Conservation (phyloP, 1,284 basidiomycete genomes). For the Apiotrichum veenhuisii region DNA sequence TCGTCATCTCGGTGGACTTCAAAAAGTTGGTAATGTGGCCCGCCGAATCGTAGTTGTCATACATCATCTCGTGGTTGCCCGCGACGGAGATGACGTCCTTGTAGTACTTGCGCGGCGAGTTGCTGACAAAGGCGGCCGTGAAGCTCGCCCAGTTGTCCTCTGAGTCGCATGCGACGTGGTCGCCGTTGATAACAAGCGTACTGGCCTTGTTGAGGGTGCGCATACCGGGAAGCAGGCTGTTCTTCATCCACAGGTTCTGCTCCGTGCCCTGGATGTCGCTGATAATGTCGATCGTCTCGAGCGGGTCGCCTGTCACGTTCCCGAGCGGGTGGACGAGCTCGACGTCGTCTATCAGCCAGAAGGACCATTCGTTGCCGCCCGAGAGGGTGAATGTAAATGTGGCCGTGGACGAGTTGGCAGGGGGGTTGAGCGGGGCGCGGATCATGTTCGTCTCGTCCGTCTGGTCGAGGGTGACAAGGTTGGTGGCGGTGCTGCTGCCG, state of each 20-base stretch:
- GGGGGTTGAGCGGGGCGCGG: not conserved
- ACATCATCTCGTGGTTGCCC: slow-evolving; percentile 10
- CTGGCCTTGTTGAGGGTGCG: not conserved
- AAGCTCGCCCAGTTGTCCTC: not conserved
- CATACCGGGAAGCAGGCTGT: slow-evolving; percentile 1
- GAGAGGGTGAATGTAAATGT: slow-evolving; percentile 3
- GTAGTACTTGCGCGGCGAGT: slow-evolving; percentile 1
- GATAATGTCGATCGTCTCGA: slow-evolving; percentile 8
- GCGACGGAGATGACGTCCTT: not conserved
- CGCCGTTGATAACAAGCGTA: slow-evolving; percentile 10
- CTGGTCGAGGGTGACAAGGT: not conserved
- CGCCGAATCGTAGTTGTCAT: not conserved
- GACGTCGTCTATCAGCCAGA: slow-evolving; percentile 10
- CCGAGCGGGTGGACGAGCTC: slow-evolving; percentile 1
- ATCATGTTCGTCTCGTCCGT: no score
- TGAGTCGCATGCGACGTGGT: not conserved
- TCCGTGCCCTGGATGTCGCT: slow-evolving; percentile 5
- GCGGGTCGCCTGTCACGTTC: not conserved
- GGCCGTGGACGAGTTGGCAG: not conserved
- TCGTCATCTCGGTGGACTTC: not conserved
- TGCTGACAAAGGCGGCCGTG: not conserved
- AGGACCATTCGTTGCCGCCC: not conserved
- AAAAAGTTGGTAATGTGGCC: slow-evolving; percentile 3
- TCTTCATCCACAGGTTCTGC: slow-evolving; percentile 1
- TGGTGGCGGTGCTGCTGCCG: not conserved